Conservation (phyloP, 768 basidiomycete species). For the Gloeopeniophorella convolvens region DNA sequence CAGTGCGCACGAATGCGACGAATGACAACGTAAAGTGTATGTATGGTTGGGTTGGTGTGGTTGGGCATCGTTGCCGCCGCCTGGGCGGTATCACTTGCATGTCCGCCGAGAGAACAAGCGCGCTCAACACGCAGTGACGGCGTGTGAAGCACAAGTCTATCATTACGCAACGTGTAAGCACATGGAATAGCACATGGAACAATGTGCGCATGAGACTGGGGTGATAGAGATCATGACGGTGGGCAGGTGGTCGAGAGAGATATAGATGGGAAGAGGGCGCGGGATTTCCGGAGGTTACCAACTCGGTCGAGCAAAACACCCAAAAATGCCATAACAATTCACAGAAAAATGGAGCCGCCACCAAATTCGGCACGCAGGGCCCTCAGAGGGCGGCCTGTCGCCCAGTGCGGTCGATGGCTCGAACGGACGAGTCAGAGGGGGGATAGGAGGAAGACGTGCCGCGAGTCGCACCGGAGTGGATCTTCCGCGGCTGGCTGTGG, state of each 20-base stretch:
- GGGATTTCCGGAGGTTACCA: background rate
- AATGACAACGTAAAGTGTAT: background rate
- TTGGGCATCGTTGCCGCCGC: no score
- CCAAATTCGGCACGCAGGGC: background rate
- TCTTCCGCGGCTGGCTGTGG: constrained; percentile 21
- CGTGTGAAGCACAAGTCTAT: no score
- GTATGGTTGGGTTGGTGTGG: no score
- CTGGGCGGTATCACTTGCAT: no score
- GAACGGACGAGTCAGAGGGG: constrained; percentile 5
- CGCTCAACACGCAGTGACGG: no score
- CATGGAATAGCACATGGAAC: no score
- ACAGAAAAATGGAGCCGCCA: background rate
- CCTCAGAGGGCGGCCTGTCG: background rate
- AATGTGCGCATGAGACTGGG: no score
- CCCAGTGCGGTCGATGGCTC: background rate
- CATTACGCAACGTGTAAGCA: no score
- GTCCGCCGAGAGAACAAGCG: no score
- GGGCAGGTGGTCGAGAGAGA: no score
- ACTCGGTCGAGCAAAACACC: background rate
- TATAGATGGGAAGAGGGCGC: background rate
- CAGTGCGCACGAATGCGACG: background rate
- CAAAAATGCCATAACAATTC: constrained; percentile 11
- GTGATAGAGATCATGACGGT: no score
- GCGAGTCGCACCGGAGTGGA: constrained; percentile 13
- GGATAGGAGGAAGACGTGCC: background rate